These are phyloP conservation scores for Lippia alba DNA, from an alignment of 305 asterid genomes.

Conservation along the genomic window DNA sequence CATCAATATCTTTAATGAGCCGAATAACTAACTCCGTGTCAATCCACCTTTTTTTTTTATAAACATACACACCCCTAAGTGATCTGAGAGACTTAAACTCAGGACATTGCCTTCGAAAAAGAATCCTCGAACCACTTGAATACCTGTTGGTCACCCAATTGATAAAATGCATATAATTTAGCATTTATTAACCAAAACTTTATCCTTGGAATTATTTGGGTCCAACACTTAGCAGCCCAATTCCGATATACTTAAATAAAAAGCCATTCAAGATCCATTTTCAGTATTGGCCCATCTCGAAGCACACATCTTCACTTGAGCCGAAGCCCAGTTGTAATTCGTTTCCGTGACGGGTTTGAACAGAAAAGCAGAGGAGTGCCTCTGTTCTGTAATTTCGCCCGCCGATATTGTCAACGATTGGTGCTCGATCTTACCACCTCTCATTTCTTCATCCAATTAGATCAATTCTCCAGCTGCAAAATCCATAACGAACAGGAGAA, in stretches of 20 bases:
- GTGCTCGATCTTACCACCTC: conserved; percentile 34
- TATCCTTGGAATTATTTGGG: too few relatives aligned
- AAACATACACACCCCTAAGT: too few relatives aligned
- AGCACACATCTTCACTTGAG: conserved; percentile 1
- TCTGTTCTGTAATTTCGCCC: conserved; percentile 37
- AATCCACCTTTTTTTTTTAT: too few relatives aligned
- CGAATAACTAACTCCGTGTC: too few relatives aligned
- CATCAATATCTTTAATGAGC: too few relatives aligned
- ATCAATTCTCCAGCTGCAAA: neutral
- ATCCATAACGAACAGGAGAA: neutral
- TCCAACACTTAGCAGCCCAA: too few relatives aligned
- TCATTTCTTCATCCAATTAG: neutral
- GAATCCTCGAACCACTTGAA: too few relatives aligned
- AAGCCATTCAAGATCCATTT: neutral
- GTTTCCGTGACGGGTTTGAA: conserved; percentile 14
- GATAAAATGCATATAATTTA: too few relatives aligned
- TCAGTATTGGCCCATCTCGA: neutral
- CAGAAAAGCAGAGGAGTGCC: conserved; percentile 26
- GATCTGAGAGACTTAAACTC: too few relatives aligned
- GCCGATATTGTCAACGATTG: conserved; percentile 46
- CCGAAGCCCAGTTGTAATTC: conserved; percentile 22
- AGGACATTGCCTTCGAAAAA: too few relatives aligned
- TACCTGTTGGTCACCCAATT: too few relatives aligned
- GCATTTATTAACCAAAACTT: too few relatives aligned
- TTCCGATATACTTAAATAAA: neutral